Evolutionary conservation across 495 filamentous ascomycete species (phyloP), one percentile per base, ranked within the genome.

Genomic region (Podospora pseudocomata): DNA sequence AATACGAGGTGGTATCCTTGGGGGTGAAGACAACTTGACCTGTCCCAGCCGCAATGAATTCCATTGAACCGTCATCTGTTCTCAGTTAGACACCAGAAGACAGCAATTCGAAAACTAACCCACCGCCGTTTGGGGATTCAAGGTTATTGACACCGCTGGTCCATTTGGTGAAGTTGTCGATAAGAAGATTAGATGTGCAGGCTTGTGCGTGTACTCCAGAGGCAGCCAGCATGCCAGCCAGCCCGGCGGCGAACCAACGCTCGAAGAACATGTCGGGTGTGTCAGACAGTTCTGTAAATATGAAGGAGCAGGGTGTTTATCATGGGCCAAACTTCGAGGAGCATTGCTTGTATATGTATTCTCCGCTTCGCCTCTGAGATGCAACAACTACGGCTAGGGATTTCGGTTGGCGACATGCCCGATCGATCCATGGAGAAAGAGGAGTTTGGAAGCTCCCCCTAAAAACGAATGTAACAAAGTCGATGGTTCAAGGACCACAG

Each of bases 91-190:
- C 3, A 26, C 26, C 57, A n/a, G 15, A 20, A 27, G 5, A 23
- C 20, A n/a, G 19, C 6, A 7, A 18, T 15, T 32, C 3, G 9
- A 20, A 11, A 1, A 2, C 20, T 23, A 28, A 64, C 68, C 19
- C 44, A 75, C 86, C 79, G 76, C 86, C 74, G 78, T 86, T 68
- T 78, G 83, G 71, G 78, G 82, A 64, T 30, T 76, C 73, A 44
- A 87, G 71, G 59, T 76, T 79, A 69, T 88, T 89, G 56, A 74
- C 73, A 68, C 86, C 82, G 32, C 60, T 75, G 5, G 80, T 77
- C 79, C 81, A 89, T 49, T 80, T 80, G 16, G 83, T 73, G 73
- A 86, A 89, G 75, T 89, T 77, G 71, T 89, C 86, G 67, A 89
- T 77, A n/a, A 86, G 54, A 9, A 88, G 74, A 68, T 85, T 80